Evolutionary conservation across 208 protist species (phyloP).

Genomic region (Wallacemonas rigidus): DNA sequence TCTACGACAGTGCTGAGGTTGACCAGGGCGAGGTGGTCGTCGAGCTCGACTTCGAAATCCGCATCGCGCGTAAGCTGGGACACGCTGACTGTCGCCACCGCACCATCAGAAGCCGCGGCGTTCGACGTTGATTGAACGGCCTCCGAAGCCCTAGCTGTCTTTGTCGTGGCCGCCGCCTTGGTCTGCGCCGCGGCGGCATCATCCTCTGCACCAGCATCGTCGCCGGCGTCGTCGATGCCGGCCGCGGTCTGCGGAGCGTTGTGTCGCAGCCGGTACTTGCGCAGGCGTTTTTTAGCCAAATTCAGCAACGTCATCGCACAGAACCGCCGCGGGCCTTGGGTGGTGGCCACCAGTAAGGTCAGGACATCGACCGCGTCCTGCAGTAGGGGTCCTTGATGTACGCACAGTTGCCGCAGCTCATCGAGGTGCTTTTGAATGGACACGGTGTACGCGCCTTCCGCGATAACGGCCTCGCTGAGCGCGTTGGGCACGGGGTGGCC

Average conservation of each 20-base stretch:
- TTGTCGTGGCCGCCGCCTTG: background rate
- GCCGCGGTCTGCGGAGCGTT: background rate
- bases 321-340: constrained; percentile 45
- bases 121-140: too few relatives aligned
- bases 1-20: constrained; percentile 5
- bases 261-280: constrained; percentile 24
- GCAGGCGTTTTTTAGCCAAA: constrained; percentile 38
- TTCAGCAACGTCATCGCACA: constrained; percentile 51
- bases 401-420: constrained; percentile 40
- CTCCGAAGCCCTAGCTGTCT: background rate
- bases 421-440: constrained; percentile 48
- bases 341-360: constrained; percentile 38
- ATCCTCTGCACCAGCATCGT: background rate
- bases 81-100: background rate
- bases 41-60: constrained; percentile 15
- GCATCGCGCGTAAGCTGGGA: constrained; percentile 10
- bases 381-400: constrained; percentile 44
- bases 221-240: too few relatives aligned
- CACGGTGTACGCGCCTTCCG: constrained; percentile 26
- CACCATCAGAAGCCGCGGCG: too few relatives aligned
- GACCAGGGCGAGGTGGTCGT: constrained; percentile 4
- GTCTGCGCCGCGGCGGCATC: background rate
- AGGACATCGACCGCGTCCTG: constrained; percentile 49
- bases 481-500: constrained; percentile 26
- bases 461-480: constrained; percentile 8